Evolutionary conservation across 2,329 filamentous ascomycete genomes (phyloP).

Genomic region (Paecilomyces variotii): DNA sequence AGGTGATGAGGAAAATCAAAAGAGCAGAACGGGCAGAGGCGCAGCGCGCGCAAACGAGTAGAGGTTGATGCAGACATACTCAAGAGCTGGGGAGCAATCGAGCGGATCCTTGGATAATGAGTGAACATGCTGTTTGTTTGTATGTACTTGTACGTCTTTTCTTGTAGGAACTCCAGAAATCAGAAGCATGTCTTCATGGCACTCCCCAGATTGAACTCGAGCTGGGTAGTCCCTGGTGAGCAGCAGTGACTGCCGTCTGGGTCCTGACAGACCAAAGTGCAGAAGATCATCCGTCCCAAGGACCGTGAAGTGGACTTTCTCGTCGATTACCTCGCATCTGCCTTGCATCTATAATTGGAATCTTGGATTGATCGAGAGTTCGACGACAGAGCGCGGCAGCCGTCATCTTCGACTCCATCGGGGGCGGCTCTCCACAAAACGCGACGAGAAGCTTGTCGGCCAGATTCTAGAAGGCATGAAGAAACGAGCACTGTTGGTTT

Average conservation of each 20-base stretch:
- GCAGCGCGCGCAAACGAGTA: conserved; percentile 7
- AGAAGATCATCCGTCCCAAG: neutral
- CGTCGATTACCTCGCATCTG: neutral
- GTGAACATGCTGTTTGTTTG: neutral
- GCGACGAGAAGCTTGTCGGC: neutral
- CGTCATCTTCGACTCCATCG: neutral
- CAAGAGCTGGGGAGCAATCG: neutral
- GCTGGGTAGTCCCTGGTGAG: neutral
- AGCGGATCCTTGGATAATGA: neutral
- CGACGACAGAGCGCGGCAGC: neutral
- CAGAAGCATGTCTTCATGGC: neutral
- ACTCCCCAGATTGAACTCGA: neutral
- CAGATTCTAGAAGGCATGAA: neutral
- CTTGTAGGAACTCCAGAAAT: neutral
- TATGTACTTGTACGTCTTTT: neutral
- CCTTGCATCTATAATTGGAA: neutral
- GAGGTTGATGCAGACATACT: neutral
- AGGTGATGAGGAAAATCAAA: conserved; percentile 32
- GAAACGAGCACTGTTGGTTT: neutral
- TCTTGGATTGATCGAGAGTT: neutral
- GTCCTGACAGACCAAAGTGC: neutral
- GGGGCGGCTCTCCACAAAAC: neutral
- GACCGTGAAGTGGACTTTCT: neutral
- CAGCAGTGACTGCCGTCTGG: neutral
- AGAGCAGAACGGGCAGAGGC: conserved; percentile 32